A percentile compares a stretch with the other conserved stretches of the same genome.
phyloP scores from a whole-genome alignment of 2,329 filamentous ascomycete genomes.

The Hypomyces rosellus region DNA sequence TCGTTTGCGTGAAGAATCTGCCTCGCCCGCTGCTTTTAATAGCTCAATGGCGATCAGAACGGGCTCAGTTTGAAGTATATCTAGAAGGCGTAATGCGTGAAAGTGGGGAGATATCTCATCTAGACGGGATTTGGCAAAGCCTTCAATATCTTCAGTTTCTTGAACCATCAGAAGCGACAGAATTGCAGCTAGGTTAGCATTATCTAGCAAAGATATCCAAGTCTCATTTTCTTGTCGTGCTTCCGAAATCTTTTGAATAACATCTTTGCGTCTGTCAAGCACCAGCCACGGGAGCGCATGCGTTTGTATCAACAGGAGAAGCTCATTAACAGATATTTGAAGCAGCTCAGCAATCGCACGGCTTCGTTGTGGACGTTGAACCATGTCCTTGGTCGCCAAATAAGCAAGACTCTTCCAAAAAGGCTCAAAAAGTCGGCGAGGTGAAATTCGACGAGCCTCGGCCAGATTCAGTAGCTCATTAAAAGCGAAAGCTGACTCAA shows the following conservation, averaged over 20 bases:
- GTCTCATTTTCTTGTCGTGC: conserved; percentile 65
- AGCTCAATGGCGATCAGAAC: conserved; percentile 73
- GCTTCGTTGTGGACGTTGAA: conserved; percentile 72
- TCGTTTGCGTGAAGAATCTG: conserved; percentile 46
- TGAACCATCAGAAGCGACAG: conserved; percentile 55
- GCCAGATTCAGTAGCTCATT: conserved; percentile 74
- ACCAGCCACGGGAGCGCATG: conserved; percentile 85
- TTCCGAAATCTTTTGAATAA: conserved; percentile 74
- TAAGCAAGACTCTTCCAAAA: conserved; percentile 87
- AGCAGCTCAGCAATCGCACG: conserved; percentile 76
- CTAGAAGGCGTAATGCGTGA: conserved; percentile 55
- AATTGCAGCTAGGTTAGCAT: conserved; percentile 50
- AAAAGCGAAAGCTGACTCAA: conserved; percentile 75
- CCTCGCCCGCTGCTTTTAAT: conserved; percentile 71
- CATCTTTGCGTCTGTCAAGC: conserved; percentile 66
- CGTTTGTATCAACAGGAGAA: conserved; percentile 69
- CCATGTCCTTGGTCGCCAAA: conserved; percentile 74
- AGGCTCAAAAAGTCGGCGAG: conserved; percentile 68
- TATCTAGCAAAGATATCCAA: conserved; percentile 49
- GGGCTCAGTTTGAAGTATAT: conserved; percentile 68
- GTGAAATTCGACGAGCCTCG: conserved; percentile 53
- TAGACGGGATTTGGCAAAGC: conserved; percentile 62
- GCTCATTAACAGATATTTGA: conserved; percentile 64
- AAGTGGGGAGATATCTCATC: conserved; percentile 65
- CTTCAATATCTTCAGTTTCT: conserved; percentile 51